These are phyloP conservation scores for Beta macrorhiza DNA, from an alignment of 179 eudicot species.

Conservation along the genomic window DNA sequence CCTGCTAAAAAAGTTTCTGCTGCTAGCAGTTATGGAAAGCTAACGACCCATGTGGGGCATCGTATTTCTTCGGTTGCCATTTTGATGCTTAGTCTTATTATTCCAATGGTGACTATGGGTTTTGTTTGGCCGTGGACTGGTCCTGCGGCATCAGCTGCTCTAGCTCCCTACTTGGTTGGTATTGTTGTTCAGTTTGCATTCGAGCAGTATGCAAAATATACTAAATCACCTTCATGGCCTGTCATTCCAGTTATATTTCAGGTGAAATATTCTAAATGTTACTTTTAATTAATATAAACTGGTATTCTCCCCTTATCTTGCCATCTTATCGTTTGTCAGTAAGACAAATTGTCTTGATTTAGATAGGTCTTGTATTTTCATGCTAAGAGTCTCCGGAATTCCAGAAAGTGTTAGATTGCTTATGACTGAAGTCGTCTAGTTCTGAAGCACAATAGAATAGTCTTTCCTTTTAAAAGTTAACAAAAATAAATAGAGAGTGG, in stretches of 20 bases:
- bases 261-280: conserved; percentile 38
- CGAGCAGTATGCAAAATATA: conserved; percentile 83
- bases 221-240: conserved; percentile 79
- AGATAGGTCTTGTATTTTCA: too few species aligned
- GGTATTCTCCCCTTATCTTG: background rate
- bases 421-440: background rate
- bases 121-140: conserved; percentile 99
- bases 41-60: conserved; percentile 50
- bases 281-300: background rate
- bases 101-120: conserved; percentile 96
- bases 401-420: background rate
- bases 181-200: conserved; percentile 89
- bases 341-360: too few species aligned
- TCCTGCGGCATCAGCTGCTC: conserved; percentile 98
- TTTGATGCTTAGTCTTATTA: conserved; percentile 78
- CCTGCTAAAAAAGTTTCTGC: conserved; percentile 41
- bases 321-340: background rate
- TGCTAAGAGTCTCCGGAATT: background rate
- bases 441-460: background rate
- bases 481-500: too few species aligned
- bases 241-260: conserved; percentile 86
- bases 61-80: conserved; percentile 77
- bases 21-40: conserved; percentile 34
- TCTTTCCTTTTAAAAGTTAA: too few species aligned
- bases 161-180: conserved; percentile 97